phyloP scores from a whole-genome alignment of 2,329 filamentous ascomycete species.

The Hirsutella rhossiliensis region DNA sequence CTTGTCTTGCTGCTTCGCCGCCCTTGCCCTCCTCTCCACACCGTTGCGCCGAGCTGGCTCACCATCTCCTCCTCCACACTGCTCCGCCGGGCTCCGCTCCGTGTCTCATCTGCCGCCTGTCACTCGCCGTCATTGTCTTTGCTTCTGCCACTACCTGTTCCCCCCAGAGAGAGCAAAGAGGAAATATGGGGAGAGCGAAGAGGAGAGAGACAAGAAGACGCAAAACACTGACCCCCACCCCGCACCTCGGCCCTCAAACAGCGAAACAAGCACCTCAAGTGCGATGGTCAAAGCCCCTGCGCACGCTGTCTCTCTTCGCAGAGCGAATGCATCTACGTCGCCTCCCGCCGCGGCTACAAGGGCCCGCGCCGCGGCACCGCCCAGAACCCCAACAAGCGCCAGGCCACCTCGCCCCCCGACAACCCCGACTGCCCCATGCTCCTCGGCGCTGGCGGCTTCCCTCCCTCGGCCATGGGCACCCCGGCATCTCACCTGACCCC shows the following conservation, averaged over 20 bases:
- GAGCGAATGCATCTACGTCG: constrained; percentile 57
- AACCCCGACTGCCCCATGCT: constrained; percentile 28
- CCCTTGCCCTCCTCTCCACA: constrained; percentile 1
- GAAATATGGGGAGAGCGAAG: too few relatives aligned
- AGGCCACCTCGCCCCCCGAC: constrained; percentile 28
- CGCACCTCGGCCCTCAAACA: constrained; percentile 11
- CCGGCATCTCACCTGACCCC: constrained; percentile 10
- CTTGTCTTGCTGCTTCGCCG: not conserved
- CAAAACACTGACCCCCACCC: too few relatives aligned
- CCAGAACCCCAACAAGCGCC: constrained; percentile 36
- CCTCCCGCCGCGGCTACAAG: constrained; percentile 65
- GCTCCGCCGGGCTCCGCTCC: too few relatives aligned
- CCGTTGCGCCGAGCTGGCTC: too few relatives aligned
- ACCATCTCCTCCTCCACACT: too few relatives aligned
- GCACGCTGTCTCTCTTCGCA: constrained; percentile 49
- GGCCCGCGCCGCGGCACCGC: constrained; percentile 31
- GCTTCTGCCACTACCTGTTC: too few relatives aligned
- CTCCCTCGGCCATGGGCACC: constrained; percentile 4
- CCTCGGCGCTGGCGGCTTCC: constrained; percentile 10
- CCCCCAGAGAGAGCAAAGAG: too few relatives aligned
- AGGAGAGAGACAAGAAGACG: too few relatives aligned
- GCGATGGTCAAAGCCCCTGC: constrained; percentile 59
- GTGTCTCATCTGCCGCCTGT: too few relatives aligned
- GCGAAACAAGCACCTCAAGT: constrained; percentile 61
- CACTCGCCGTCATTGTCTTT: too few relatives aligned